A percentile compares a stretch with the other conserved stretches of the same genome.
Conservation (phyloP, 2,329 filamentous ascomycete species). For the Verticillium isaacii region DNA sequence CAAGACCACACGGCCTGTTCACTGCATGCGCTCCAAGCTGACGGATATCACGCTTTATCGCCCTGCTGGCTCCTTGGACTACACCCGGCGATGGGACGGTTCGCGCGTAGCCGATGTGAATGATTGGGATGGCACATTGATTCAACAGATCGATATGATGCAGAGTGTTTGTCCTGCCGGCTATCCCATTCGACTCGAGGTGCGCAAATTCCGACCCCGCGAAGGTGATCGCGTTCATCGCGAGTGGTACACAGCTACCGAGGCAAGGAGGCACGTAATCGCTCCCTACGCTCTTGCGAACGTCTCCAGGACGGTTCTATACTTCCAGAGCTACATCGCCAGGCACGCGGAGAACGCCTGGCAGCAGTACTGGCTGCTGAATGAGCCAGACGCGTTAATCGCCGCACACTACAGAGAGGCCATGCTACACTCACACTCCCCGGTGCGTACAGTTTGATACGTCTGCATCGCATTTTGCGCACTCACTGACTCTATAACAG, state of each 20-base stretch:
- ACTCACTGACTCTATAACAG: background rate
- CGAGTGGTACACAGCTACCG: constrained; percentile 28
- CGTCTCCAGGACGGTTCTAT: constrained; percentile 25
- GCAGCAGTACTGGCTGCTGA: constrained; percentile 16
- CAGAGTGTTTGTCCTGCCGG: constrained; percentile 26
- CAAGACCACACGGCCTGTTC: constrained; percentile 40
- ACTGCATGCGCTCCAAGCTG: constrained; percentile 38
- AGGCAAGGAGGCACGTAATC: constrained; percentile 22
- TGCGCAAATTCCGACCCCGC: constrained; percentile 34
- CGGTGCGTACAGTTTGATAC: background rate
- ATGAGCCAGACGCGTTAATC: background rate
- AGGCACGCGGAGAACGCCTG: constrained; percentile 23
- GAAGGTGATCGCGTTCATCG: constrained; percentile 31
- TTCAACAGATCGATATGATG: constrained; percentile 30
- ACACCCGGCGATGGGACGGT: constrained; percentile 39
- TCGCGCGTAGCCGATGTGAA: constrained; percentile 34
- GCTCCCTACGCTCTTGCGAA: constrained; percentile 34
- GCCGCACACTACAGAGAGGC: constrained; percentile 10
- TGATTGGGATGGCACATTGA: constrained; percentile 21
- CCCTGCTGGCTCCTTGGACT: constrained; percentile 30
- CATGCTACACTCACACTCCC: constrained; percentile 13
- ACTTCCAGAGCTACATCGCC: constrained; percentile 30
- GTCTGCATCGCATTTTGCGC: background rate
- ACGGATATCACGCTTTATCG: constrained; percentile 35
- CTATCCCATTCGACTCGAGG: constrained; percentile 29